phyloP scores from a whole-genome alignment of 192 early-diverging fungal genomes.

The Gonapodya prolifera region DNA sequence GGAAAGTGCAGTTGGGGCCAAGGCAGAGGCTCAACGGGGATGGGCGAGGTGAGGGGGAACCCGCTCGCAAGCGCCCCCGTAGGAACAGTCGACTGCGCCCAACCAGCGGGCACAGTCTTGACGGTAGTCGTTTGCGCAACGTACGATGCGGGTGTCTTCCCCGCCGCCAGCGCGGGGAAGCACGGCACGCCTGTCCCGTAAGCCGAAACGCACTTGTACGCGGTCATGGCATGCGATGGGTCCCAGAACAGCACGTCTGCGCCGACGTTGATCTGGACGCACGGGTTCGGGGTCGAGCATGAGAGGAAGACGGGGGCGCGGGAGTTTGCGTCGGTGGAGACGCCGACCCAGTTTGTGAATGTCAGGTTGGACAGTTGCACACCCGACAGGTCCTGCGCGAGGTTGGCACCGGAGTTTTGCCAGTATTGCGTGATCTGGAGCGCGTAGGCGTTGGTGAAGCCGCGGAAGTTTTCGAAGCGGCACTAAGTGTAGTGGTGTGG shows the following conservation, averaged over 20 bases:
- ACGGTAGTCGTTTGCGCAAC: neutral
- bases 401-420: neutral
- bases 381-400: neutral
- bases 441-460: neutral
- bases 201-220: neutral
- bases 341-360: neutral
- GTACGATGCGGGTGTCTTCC: neutral
- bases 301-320: neutral
- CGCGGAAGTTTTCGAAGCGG: neutral
- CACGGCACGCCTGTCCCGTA: neutral
- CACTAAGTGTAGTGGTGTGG: neutral
- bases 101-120: neutral
- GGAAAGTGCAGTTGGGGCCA: neutral
- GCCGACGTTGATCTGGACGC: neutral
- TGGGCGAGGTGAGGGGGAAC: neutral
- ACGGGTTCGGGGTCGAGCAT: neutral
- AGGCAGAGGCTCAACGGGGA: neutral
- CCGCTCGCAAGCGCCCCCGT: neutral
- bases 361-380: neutral
- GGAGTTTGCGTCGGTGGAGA: neutral
- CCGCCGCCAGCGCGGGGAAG: neutral
- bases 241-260: neutral
- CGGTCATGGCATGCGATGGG: neutral
- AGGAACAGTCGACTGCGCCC: neutral
- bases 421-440: neutral